phyloP scores from a whole-genome alignment of 257 asterid species.

The Cruciata laevipes region DNA sequence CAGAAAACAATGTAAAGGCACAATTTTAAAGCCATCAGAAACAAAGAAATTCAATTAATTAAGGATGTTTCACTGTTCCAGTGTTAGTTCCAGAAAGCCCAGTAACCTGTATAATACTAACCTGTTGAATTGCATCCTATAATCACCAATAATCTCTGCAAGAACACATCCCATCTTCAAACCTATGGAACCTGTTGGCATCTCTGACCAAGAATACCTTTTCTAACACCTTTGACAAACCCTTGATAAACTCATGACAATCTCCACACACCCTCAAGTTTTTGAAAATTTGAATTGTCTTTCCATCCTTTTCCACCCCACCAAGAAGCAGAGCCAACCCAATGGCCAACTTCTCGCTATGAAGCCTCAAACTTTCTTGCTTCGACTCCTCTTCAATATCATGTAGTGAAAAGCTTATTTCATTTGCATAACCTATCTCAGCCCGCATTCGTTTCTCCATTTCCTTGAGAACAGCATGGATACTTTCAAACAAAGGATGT shows the following conservation, averaged over 20 bases:
- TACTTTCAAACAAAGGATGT: constrained; percentile 29
- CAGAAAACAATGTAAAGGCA: not conserved
- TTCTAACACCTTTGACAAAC: constrained; percentile 35
- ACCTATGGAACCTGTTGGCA: constrained; percentile 45
- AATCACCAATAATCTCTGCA: constrained; percentile 45
- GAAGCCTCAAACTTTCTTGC: constrained; percentile 42
- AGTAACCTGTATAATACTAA: no score
- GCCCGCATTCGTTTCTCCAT: constrained; percentile 38
- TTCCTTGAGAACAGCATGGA: constrained; percentile 30
- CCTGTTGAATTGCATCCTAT: not conserved
- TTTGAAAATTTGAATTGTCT: constrained; percentile 33
- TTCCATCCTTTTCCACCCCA: constrained; percentile 22
- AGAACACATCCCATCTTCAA: constrained; percentile 41
- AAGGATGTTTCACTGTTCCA: not conserved
- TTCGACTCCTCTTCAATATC: constrained; percentile 46
- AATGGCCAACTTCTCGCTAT: constrained; percentile 46
- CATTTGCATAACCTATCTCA: constrained; percentile 32
- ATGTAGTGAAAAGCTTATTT: constrained; percentile 36
- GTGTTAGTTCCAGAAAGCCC: not conserved
- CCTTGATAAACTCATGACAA: constrained; percentile 46
- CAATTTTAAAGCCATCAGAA: not conserved
- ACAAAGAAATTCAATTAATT: not conserved
- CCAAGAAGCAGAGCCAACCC: constrained; percentile 36
- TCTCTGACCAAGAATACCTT: constrained; percentile 38
- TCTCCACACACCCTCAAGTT: constrained; percentile 52